Evolutionary conservation across 2,329 filamentous ascomycete genomes (phyloP).

Genomic region (Talaromyces sp.): DNA sequence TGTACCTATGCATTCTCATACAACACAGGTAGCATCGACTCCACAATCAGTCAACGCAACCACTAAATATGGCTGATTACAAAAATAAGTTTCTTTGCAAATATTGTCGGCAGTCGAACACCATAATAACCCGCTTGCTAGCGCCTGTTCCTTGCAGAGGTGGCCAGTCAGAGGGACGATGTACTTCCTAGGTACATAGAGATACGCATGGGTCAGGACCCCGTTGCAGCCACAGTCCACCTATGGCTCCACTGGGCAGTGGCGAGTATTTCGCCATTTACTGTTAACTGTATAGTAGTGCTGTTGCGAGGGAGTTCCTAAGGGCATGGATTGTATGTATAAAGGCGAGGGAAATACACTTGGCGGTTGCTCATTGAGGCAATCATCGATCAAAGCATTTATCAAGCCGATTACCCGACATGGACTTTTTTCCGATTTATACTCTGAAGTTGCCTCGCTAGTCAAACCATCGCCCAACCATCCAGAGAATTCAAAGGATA

Average conservation of each 20-base stretch:
- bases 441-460: neutral
- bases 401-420: conserved; percentile 6
- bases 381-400: neutral
- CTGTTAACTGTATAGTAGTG: neutral
- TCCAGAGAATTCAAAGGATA: neutral
- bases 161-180: conserved; percentile 2
- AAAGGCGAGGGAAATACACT: neutral
- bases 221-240: conserved; percentile 8
- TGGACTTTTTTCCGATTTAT: conserved; percentile 13
- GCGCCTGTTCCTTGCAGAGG: conserved; percentile 15
- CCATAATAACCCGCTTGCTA: neutral
- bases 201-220: neutral
- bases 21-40: neutral
- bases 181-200: no score
- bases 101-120: neutral
- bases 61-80: neutral
- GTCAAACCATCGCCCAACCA: neutral
- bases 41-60: neutral
- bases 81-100: neutral
- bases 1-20: neutral
- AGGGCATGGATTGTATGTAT: neutral
- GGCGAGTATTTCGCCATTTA: neutral
- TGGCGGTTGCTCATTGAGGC: neutral
- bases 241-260: neutral
- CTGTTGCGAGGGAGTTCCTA: neutral